Evolutionary conservation across 1,284 basidiomycete species (phyloP).

Genomic region (Moniliella sp.): DNA sequence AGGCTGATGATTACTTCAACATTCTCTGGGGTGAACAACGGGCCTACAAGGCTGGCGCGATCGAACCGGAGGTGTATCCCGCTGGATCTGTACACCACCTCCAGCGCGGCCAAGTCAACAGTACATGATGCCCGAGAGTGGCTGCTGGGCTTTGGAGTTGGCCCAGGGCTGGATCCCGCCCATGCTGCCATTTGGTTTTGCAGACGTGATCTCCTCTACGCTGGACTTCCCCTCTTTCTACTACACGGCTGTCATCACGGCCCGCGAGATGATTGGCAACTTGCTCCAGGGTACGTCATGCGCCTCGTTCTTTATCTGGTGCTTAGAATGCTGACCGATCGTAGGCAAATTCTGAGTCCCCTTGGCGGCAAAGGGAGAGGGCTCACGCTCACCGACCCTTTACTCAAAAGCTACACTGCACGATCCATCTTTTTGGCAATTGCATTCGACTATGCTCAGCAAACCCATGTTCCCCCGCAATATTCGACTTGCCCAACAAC

Average conservation of each 20-base stretch:
- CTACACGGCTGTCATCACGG: constrained; percentile 57
- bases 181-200: constrained; percentile 60
- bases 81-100: constrained; percentile 67
- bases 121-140: constrained; percentile 81
- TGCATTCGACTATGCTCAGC: too few species aligned
- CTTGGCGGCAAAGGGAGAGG: neutral
- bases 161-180: constrained; percentile 46
- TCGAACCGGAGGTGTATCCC: constrained; percentile 61
- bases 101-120: constrained; percentile 62
- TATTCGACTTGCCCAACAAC: too few species aligned
- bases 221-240: constrained; percentile 66
- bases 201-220: constrained; percentile 66
- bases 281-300: constrained; percentile 9
- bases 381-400: too few species aligned
- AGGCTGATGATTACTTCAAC: constrained; percentile 87
- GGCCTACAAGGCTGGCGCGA: constrained; percentile 59
- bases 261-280: constrained; percentile 26
- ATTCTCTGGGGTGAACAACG: constrained; percentile 80
- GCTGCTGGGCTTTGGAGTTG: constrained; percentile 78
- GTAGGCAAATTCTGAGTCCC: neutral
- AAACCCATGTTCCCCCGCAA: too few species aligned
- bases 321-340: too few species aligned
- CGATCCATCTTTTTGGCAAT: too few species aligned
- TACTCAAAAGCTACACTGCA: too few species aligned
- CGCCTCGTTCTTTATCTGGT: neutral